Conservation (phyloP, 2,329 filamentous ascomycete genomes). For the Fusarium sp. region DNA sequence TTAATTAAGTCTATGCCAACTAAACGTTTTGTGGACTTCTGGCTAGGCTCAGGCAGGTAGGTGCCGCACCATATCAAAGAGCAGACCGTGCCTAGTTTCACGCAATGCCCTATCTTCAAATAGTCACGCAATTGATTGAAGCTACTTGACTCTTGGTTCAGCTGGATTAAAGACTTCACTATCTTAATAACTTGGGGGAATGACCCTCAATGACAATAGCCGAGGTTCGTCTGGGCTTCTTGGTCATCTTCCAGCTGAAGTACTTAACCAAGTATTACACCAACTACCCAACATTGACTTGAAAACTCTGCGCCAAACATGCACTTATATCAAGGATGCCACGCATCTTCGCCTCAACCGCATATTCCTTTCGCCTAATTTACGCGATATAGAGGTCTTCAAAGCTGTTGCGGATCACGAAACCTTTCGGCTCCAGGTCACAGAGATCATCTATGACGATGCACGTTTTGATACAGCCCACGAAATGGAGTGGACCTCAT, state of each 20-base stretch:
- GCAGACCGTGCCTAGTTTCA: too few relatives aligned
- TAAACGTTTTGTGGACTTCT: not conserved
- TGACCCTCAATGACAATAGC: fast-evolving
- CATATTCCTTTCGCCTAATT: not conserved
- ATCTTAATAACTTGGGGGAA: too few relatives aligned
- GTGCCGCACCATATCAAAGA: too few relatives aligned
- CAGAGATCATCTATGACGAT: conserved; percentile 33
- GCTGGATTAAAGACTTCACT: too few relatives aligned
- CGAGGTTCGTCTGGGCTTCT: too few relatives aligned
- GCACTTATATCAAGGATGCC: not conserved
- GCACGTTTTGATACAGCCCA: not conserved
- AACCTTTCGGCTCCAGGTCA: conserved; percentile 3
- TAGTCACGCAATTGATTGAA: not conserved
- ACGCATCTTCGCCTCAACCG: not conserved
- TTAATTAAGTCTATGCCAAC: not conserved
- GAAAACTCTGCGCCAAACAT: not conserved
- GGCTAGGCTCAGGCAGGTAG: not conserved
- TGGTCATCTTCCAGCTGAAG: too few relatives aligned
- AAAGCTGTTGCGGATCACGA: not conserved
- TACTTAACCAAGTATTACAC: too few relatives aligned
- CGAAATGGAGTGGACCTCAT: not conserved
- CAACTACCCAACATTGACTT: not conserved
- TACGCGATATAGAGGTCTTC: not conserved
- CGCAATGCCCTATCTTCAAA: too few relatives aligned
- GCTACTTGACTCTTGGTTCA: too few relatives aligned